phyloP scores from a whole-genome alignment of 1,284 basidiomycete species.

The Boletus semigastroideus region DNA sequence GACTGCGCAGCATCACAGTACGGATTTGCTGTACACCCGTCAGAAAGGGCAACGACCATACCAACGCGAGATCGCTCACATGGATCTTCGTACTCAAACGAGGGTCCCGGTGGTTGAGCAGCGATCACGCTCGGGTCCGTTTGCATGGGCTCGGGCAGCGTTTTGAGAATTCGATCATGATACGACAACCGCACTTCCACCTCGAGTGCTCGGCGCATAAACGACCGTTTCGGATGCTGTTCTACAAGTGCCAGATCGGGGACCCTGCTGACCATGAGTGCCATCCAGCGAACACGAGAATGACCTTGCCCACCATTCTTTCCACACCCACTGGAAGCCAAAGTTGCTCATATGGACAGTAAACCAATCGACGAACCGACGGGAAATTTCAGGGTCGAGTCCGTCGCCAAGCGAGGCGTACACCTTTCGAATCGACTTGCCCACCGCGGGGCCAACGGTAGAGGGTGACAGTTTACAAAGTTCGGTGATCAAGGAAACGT shows the following conservation, averaged over 20 bases:
- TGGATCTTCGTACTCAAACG: constrained; percentile 81
- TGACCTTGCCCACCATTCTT: constrained; percentile 79
- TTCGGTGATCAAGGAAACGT: constrained; percentile 88
- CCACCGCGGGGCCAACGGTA: constrained; percentile 94
- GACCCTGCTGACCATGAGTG: constrained; percentile 61
- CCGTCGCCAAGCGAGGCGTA: constrained; percentile 78
- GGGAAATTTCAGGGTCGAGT: constrained; percentile 81
- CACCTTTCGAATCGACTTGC: constrained; percentile 88
- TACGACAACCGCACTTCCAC: constrained; percentile 92
- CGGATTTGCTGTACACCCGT: constrained; percentile 54
- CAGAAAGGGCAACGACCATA: background rate
- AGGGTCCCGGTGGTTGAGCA: constrained; percentile 76
- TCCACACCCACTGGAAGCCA: constrained; percentile 99
- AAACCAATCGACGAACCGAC: constrained; percentile 93
- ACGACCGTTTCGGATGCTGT: constrained; percentile 83
- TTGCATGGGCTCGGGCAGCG: constrained; percentile 82
- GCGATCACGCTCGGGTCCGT: constrained; percentile 66
- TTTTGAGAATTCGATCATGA: constrained; percentile 90
- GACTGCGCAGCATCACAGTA: constrained; percentile 79
- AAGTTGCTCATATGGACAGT: constrained; percentile 97
- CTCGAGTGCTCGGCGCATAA: constrained; percentile 88
- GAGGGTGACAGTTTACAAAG: constrained; percentile 89
- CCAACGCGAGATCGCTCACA: constrained; percentile 40
- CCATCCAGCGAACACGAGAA: background rate
- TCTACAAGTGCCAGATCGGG: constrained; percentile 72